Base-by-base conservation (phyloP, 768 basidiomycete species). In the Harrya chromipes region DNA sequence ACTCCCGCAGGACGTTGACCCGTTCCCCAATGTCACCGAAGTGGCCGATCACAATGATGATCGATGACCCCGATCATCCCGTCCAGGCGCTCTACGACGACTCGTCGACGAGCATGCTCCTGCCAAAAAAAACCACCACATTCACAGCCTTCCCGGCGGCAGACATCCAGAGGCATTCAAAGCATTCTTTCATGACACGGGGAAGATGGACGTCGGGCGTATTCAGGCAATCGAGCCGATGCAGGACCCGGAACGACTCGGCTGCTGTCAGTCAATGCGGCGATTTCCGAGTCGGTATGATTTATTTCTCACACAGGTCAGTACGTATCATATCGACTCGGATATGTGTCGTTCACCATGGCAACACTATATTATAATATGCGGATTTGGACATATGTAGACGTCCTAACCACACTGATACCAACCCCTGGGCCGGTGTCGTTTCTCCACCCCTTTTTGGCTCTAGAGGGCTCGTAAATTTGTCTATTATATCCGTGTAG, bases 371-470 rank as follows among this genome's bases (percentile, higher is more conserved):
- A 29, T 39, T 35, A 16, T 8, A 10, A 20, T 12, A 19, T 19
- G 24, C 17, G 19, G 14, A 33, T 24, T 40, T 46, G 84, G 83
- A 79, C 87, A 45, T 87, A 84, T 53, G 68, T 74, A 34, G 80
- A 85, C 43, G 75, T 81, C n/a, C 66, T 87, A 17, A 72, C 73
- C n/a, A 76, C 77, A 2, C 69, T 88, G 1, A 84, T 20, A 64
- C 65, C 47, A 73, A 83, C 53, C 79, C 81, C 1, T 69, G 81
- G 52, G 74, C 76, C 1, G 79, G 79, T 10, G 68, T 84, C 51
- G 77, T 79, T 43, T 81, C 83, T 2, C 85, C 85, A 0, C 72
- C 80, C 8, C 69, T 87, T n/a, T 66, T 87, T 44, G 85, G 78
- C 1, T 74, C 76, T 9, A 79, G 77, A 13, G 83, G 82, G 7